Evolutionary conservation across 139 green algal genomes (phyloP).

Genomic region (Picochlorum sp.): DNA sequence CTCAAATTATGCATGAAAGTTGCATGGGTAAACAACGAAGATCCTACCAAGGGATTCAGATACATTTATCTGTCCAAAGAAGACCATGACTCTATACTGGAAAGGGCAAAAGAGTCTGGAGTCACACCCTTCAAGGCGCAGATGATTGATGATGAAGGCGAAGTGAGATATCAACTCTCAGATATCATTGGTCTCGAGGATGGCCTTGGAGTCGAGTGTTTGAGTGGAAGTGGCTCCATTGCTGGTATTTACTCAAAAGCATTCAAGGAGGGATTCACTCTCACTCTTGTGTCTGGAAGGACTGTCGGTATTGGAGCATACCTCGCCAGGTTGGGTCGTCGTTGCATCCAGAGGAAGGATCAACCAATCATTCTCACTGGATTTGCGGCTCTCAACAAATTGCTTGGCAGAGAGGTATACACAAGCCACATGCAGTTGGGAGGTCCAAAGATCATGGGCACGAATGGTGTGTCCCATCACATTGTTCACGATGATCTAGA

Average conservation of each 20-base stretch:
- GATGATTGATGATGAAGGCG: constrained; percentile 15
- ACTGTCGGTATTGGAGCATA: constrained; percentile 98
- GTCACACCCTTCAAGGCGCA: constrained; percentile 8
- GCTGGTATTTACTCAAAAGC: constrained; percentile 60
- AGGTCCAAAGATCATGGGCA: constrained; percentile 87
- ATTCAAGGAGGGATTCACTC: constrained; percentile 85
- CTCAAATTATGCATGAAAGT: constrained; percentile 69
- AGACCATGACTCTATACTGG: constrained; percentile 61
- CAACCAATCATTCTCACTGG: constrained; percentile 99
- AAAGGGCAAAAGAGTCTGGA: not conserved
- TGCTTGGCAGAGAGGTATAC: constrained; percentile 93
- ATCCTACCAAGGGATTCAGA: constrained; percentile 73
- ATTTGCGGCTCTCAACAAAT: constrained; percentile 95
- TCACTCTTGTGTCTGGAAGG: constrained; percentile 83
- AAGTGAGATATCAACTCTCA: constrained; percentile 23
- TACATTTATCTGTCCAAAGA: constrained; percentile 86
- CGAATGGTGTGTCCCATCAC: constrained; percentile 91
- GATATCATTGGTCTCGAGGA: constrained; percentile 93
- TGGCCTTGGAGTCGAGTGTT: constrained; percentile 94
- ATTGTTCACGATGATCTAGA: constrained; percentile 90
- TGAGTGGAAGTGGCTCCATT: constrained; percentile 91
- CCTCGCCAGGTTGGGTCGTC: constrained; percentile 85
- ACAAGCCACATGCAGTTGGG: constrained; percentile 93
- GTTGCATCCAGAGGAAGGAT: constrained; percentile 82
- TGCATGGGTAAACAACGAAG: constrained; percentile 56